Evolutionary conservation across 345 rosid genomes (phyloP).

Genomic region (Bruguiera sexangula): DNA sequence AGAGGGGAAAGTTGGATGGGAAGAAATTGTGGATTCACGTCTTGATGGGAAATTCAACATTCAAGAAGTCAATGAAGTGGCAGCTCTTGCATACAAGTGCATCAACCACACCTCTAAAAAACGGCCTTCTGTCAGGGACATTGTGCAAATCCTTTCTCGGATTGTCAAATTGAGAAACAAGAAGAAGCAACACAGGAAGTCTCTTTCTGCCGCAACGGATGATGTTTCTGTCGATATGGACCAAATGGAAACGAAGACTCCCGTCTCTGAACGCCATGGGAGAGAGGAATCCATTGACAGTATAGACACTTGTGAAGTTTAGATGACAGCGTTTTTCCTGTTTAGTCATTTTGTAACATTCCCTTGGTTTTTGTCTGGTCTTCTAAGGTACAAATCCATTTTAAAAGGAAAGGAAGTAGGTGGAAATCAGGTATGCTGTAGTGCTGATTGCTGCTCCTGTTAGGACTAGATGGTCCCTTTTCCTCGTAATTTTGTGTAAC

Average conservation of each 20-base stretch:
- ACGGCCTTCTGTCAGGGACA: conserved; percentile 93
- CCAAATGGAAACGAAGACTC: conserved; percentile 35
- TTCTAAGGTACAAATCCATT: conserved; percentile 8
- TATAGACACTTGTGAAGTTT: conserved; percentile 47
- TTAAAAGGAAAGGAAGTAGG: conserved; percentile 17
- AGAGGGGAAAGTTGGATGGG: conserved; percentile 94
- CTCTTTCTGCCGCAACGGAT: conserved; percentile 39
- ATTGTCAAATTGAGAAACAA: conserved; percentile 59
- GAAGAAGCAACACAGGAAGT: conserved; percentile 55
- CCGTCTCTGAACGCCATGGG: conserved; percentile 36
- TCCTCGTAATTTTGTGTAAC: conserved; percentile 27
- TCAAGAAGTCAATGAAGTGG: conserved; percentile 80
- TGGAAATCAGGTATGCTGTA: conserved; percentile 19
- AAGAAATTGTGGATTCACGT: conserved; percentile 85
- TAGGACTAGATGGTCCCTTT: not conserved
- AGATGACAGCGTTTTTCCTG: conserved; percentile 20
- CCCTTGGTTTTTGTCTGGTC: conserved; percentile 17
- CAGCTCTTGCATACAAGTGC: conserved; percentile 85
- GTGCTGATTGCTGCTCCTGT: conserved; percentile 8
- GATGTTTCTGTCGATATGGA: conserved; percentile 50
- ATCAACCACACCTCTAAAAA: conserved; percentile 65
- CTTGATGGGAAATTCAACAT: conserved; percentile 66
- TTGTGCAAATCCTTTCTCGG: conserved; percentile 76
- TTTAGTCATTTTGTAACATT: conserved; percentile 17
- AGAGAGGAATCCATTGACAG: conserved; percentile 77